phyloP scores from a whole-genome alignment of 2,329 filamentous ascomycete species.

The Chrysoporthe deuterocubensis region DNA sequence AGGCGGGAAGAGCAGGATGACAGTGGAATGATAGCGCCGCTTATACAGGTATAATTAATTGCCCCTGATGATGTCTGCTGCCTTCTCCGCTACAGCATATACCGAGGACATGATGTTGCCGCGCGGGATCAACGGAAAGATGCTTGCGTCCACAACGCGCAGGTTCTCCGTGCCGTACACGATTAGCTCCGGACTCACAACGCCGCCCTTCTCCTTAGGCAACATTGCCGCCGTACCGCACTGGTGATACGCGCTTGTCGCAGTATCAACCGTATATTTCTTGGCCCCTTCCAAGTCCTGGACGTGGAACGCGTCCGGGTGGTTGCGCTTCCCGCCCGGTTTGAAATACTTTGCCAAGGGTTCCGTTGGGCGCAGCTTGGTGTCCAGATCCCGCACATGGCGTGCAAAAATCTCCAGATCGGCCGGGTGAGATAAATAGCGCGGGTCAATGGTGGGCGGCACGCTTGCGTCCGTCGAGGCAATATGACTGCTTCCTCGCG shows the following conservation, averaged over 20 bases:
- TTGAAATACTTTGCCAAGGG: constrained; percentile 40
- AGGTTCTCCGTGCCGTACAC: constrained; percentile 50
- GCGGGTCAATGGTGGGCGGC: constrained; percentile 53
- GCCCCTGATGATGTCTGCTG: constrained; percentile 37
- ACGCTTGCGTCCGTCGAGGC: constrained; percentile 45
- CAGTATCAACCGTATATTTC: constrained; percentile 22
- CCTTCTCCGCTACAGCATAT: constrained; percentile 44
- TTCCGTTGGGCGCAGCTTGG: constrained; percentile 28
- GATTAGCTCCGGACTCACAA: constrained; percentile 45
- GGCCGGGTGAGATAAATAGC: constrained; percentile 54
- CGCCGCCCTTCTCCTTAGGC: constrained; percentile 46
- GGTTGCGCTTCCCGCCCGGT: constrained; percentile 40
- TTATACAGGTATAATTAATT: no score
- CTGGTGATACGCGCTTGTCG: constrained; percentile 42
- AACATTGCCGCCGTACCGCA: constrained; percentile 45
- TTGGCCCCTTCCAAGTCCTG: constrained; percentile 33
- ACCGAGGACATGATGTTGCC: constrained; percentile 34
- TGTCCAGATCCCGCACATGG: constrained; percentile 39
- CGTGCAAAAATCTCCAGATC: constrained; percentile 51
- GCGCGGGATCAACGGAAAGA: constrained; percentile 47
- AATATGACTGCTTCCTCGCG: constrained; percentile 58
- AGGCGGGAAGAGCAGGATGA: no score
- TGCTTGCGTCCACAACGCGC: constrained; percentile 47
- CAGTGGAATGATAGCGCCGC: no score
- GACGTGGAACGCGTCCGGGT: constrained; percentile 35